phyloP scores from a whole-genome alignment of 2,329 filamentous ascomycete species.

The Botrytis cinerea region DNA sequence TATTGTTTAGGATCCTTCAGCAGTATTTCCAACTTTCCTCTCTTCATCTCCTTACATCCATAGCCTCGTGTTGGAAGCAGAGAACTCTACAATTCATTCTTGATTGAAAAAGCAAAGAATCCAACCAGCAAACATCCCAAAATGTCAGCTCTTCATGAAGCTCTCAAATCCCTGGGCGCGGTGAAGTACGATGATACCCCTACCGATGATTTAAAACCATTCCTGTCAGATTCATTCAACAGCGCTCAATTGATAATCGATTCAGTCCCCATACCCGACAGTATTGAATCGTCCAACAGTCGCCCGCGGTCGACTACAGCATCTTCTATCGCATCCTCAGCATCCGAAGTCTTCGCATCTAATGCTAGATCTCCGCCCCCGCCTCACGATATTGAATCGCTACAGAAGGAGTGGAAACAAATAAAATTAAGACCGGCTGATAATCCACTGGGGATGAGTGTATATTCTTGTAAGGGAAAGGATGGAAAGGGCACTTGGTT shows the following conservation, averaged over 20 bases:
- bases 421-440: constrained; percentile 70
- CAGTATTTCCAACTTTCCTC: not conserved
- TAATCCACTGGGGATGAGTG: constrained; percentile 72
- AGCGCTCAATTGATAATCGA: constrained; percentile 72
- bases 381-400: constrained; percentile 52
- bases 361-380: constrained; percentile 47
- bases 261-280: constrained; percentile 65
- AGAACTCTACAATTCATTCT: not conserved
- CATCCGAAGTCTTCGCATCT: constrained; percentile 55
- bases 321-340: constrained; percentile 48
- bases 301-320: constrained; percentile 61
- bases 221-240: constrained; percentile 61
- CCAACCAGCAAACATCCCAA: not conserved
- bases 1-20: not conserved
- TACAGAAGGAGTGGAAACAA: constrained; percentile 85
- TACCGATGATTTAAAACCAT: constrained; percentile 53
- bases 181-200: constrained; percentile 53
- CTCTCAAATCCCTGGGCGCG: constrained; percentile 58
- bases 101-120: not conserved
- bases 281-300: constrained; percentile 48
- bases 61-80: not conserved
- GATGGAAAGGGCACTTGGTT: constrained; percentile 92
- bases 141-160: constrained; percentile 61
- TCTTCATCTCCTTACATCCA: not conserved
- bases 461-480: constrained; percentile 77